Evolutionary conservation across 441 rosid species (phyloP).

Genomic region (Adansonia grandidieri): DNA sequence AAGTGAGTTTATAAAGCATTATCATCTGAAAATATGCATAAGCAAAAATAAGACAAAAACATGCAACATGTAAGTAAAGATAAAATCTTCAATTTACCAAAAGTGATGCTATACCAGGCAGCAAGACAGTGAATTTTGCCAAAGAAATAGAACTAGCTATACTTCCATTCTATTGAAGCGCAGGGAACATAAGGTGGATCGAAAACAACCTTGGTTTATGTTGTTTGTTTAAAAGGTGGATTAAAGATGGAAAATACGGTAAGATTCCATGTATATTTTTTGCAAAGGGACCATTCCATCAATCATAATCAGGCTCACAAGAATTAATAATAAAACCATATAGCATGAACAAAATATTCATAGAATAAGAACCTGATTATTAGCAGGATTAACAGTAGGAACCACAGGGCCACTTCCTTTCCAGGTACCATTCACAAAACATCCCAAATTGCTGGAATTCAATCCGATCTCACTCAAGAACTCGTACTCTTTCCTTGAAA

Average conservation of each 20-base stretch:
- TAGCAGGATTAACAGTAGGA: constrained; percentile 72
- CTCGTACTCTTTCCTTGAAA: constrained; percentile 57
- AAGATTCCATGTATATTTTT: background rate
- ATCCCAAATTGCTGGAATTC: constrained; percentile 63
- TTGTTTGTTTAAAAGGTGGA: background rate
- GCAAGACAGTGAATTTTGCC: background rate
- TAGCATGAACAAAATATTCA: background rate
- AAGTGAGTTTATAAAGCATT: background rate
- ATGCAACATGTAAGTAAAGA: background rate
- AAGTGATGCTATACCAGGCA: background rate
- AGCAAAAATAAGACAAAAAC: constrained; percentile 9
- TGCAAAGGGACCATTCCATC: background rate
- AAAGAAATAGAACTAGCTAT: background rate
- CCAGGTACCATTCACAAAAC: constrained; percentile 77
- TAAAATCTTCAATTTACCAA: background rate
- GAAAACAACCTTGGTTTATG: background rate
- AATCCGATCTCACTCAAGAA: constrained; percentile 85
- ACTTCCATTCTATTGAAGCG: background rate
- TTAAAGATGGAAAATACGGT: background rate
- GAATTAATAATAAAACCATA: background rate
- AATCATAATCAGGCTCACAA: background rate
- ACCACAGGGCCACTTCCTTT: constrained; percentile 70
- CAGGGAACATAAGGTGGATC: background rate
- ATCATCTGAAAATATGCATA: background rate
- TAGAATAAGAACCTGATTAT: constrained; percentile 64